Evolutionary conservation across 2,329 filamentous ascomycete species (phyloP), one percentile per base, ranked within the genome.

Genomic region (Cyanodermella asteris): DNA sequence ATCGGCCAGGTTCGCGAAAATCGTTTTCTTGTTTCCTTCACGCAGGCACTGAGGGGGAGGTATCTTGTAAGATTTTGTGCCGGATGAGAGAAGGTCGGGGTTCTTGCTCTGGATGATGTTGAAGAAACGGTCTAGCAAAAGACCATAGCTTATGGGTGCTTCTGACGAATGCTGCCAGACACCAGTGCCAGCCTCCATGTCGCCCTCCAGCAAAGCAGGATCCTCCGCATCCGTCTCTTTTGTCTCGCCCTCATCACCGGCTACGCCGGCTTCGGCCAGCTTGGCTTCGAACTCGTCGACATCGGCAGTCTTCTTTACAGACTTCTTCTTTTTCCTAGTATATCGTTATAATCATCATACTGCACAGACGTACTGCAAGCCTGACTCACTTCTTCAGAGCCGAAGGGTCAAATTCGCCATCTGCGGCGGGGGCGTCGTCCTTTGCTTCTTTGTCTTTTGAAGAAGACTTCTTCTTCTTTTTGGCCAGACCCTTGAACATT

Each of bases 1-100:
- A 49, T 97, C 87, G 49, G 80, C 70, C 46, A 97, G 87, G 61
- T 97, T 97, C 61, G 84, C 87, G 45, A 97, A 97, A 45, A 97
- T 91, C 34, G 87, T 97, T 72, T 91, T 91, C 69, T 91, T 90
- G 71, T 97, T 97, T 50, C 87, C 87, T 81, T 97, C 87, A 58
- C 87, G 82, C 46, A 94, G 70, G 58, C 87, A 94, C 61, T 97
- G 87, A 25, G 87, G 87, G 26, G 87, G 87, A 26, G 87, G 87
- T 40, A 97, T 97, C 70, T 94, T 94, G 70, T 94, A 97, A 53
- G 76, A 90, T 64, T 81, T 87, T 44, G 72, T 70, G 37, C 80
- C 80, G 48, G 71, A 77, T 34, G 77, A 74, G 36, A 84, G 73
- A 44, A 94, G 74, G 49, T 97, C 87, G 40, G 87, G 87, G 61